Conservation (phyloP, 2,329 filamentous ascomycete species). For the Exophiala sideris region DNA sequence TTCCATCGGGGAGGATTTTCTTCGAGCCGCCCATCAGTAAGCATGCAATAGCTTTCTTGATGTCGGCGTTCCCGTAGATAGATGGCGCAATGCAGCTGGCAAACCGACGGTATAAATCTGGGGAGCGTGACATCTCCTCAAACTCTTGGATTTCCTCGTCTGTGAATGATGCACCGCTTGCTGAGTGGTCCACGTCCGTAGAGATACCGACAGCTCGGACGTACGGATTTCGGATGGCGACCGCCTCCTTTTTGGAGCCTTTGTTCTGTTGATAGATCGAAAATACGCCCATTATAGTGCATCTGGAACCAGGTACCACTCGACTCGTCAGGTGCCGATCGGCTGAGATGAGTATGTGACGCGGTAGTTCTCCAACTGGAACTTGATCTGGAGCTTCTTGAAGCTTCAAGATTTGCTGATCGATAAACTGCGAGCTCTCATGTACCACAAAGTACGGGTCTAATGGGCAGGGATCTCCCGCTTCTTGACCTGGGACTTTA, state of each 20-base stretch:
- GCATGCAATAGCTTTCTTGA: conserved; percentile 96
- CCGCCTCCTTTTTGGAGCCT: conserved; percentile 74
- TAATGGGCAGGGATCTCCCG: conserved; percentile 73
- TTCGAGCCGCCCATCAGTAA: conserved; percentile 92
- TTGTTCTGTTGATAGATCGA: conserved; percentile 92
- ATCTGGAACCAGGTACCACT: conserved; percentile 90
- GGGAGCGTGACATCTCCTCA: conserved; percentile 79
- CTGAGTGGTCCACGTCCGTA: conserved; percentile 82
- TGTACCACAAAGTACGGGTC: conserved; percentile 96
- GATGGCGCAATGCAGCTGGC: conserved; percentile 92
- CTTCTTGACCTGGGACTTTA: conserved; percentile 58
- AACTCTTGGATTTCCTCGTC: conserved; percentile 99
- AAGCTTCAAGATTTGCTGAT: conserved; percentile 96
- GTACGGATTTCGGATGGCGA: conserved; percentile 94
- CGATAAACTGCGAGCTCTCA: conserved; percentile 90
- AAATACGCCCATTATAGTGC: conserved; percentile 94
- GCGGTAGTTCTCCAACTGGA: conserved; percentile 89
- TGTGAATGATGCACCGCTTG: conserved; percentile 80
- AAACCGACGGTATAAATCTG: conserved; percentile 89
- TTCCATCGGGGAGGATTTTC: conserved; percentile 94
- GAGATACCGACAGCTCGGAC: conserved; percentile 89
- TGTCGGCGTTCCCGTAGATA: conserved; percentile 93
- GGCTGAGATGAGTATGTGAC: conserved; percentile 94
- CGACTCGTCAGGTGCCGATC: conserved; percentile 93
- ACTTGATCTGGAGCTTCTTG: conserved; percentile 98